These are phyloP conservation scores for Penicillium carneum DNA, from an alignment of 2,329 filamentous ascomycete genomes.

Conservation along the genomic window DNA sequence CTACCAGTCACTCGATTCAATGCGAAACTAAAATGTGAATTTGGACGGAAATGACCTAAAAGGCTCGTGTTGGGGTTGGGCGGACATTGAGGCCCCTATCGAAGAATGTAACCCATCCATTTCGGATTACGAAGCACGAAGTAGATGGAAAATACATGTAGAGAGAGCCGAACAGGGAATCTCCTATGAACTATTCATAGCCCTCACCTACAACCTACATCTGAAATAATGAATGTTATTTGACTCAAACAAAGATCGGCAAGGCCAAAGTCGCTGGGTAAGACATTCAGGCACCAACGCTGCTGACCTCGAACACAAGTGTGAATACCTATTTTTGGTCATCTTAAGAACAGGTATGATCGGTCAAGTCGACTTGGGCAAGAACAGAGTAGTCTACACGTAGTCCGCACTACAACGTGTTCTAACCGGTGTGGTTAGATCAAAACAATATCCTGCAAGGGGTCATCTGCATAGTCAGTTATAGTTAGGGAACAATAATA, in stretches of 20 bases:
- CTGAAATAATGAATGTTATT: not conserved
- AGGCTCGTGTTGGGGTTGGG: not conserved
- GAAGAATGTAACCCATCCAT: not conserved
- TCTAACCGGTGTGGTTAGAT: not conserved
- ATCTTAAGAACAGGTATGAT: not conserved
- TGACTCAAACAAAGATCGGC: not conserved
- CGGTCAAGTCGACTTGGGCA: not conserved
- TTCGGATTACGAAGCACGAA: no score
- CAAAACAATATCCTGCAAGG: not conserved
- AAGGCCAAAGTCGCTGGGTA: not conserved
- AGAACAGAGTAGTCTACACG: not conserved
- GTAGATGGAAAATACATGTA: not conserved
- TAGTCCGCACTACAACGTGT: not conserved
- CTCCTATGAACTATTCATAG: no score
- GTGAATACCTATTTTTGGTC: not conserved
- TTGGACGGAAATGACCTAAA: not conserved
- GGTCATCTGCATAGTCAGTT: not conserved
- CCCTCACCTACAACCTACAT: not conserved
- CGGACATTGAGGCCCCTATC: not conserved
- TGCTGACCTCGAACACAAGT: not conserved
- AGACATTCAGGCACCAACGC: not conserved
- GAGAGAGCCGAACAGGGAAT: no score
- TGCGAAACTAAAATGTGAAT: not conserved
- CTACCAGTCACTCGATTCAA: not conserved
- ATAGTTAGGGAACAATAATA: no score